phyloP scores from a whole-genome alignment of 2,329 filamentous ascomycete genomes.

The Malbranchea cinnamomea region DNA sequence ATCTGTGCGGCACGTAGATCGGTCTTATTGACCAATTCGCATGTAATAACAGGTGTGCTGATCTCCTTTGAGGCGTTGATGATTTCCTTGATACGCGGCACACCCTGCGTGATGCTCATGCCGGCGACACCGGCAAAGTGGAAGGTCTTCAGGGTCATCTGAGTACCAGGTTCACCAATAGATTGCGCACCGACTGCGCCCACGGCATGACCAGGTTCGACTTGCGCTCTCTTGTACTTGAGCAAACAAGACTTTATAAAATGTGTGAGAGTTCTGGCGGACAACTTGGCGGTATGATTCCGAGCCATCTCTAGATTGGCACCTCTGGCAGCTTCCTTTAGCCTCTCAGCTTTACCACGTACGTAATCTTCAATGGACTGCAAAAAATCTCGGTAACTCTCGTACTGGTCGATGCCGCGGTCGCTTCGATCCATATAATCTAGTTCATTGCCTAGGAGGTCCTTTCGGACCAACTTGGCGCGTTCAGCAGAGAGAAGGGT shows the following conservation, averaged over 20 bases:
- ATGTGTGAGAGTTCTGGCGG: slow-evolving; percentile 51
- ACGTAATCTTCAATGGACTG: slow-evolving; percentile 64
- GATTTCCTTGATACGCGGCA: slow-evolving; percentile 99
- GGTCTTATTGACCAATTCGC: slow-evolving; percentile 61
- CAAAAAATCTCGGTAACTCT: slow-evolving; percentile 71
- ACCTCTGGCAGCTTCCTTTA: slow-evolving; percentile 29
- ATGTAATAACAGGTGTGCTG: slow-evolving; percentile 85
- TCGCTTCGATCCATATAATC: slow-evolving; percentile 56
- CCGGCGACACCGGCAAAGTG: slow-evolving; percentile 99
- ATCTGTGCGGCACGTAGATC: slow-evolving; percentile 70
- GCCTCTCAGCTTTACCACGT: slow-evolving; percentile 43
- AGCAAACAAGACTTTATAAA: slow-evolving; percentile 73
- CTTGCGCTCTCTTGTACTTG: slow-evolving; percentile 82
- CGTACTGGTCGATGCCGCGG: slow-evolving; percentile 56
- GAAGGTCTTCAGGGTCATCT: slow-evolving; percentile 99
- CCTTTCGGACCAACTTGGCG: slow-evolving; percentile 45
- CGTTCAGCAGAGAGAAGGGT: slow-evolving; percentile 54
- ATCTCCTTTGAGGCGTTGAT: slow-evolving; percentile 95
- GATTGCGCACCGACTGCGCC: slow-evolving; percentile 94
- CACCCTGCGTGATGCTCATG: slow-evolving; percentile 99
- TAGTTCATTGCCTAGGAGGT: slow-evolving; percentile 48
- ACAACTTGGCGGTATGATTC: slow-evolving; percentile 72
- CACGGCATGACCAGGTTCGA: slow-evolving; percentile 89
- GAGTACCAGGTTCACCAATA: slow-evolving; percentile 93
- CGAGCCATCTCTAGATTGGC: slow-evolving; percentile 24